phyloP scores from a whole-genome alignment of 805 yeast species.

The Ogataea philodendri region DNA sequence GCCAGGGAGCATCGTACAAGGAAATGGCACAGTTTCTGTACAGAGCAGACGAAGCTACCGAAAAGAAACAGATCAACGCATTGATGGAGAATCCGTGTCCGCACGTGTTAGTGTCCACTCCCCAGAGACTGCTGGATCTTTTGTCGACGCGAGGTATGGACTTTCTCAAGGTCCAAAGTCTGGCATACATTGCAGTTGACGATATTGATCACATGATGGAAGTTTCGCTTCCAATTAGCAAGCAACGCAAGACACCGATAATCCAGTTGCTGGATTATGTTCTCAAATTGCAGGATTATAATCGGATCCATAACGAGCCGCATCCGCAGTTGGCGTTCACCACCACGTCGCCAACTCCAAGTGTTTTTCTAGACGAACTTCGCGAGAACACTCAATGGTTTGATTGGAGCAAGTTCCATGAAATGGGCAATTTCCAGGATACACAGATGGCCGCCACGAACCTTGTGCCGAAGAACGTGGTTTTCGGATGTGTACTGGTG shows the following conservation, averaged over 20 bases:
- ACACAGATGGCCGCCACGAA: slow-evolving; percentile 22
- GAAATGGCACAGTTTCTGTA: slow-evolving; percentile 32
- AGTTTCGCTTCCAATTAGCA: slow-evolving; percentile 15
- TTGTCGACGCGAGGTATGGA: slow-evolving; percentile 35
- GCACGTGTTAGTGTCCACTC: slow-evolving; percentile 35
- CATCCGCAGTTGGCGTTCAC: slow-evolving; percentile 34
- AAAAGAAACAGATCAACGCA: slow-evolving; percentile 25
- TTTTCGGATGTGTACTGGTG: slow-evolving; percentile 26
- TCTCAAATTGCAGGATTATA: slow-evolving; percentile 32
- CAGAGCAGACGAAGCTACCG: slow-evolving; percentile 27
- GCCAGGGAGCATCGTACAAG: neutral
- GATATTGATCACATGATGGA: slow-evolving; percentile 35
- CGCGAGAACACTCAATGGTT: slow-evolving; percentile 52
- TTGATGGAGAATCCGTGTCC: slow-evolving; percentile 28
- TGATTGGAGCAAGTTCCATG: slow-evolving; percentile 33
- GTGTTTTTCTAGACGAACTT: slow-evolving; percentile 47
- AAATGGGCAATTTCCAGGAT: slow-evolving; percentile 28
- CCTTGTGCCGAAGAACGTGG: slow-evolving; percentile 24
- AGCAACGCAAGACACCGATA: slow-evolving; percentile 28
- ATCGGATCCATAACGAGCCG: slow-evolving; percentile 30
- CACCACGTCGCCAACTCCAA: slow-evolving; percentile 35
- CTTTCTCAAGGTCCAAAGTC: slow-evolving; percentile 27
- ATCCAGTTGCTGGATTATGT: slow-evolving; percentile 34
- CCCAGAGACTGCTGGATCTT: slow-evolving; percentile 36
- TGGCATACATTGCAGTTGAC: slow-evolving; percentile 33